Base-by-base conservation (phyloP, 1,284 basidiomycete species). In the Leucoagaricus sp. region DNA sequence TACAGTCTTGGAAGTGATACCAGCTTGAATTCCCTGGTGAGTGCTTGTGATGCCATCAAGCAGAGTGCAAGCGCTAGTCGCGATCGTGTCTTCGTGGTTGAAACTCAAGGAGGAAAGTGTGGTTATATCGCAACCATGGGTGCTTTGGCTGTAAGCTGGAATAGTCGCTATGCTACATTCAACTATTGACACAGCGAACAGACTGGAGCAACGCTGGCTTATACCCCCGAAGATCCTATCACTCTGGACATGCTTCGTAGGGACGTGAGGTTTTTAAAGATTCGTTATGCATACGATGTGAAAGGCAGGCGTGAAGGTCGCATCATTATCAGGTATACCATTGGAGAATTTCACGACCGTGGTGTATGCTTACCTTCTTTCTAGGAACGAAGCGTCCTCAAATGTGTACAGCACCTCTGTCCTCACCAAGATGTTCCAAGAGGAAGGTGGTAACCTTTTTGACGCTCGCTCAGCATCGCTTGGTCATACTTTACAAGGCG, bases 21-120 rank as follows among this genome's bases (percentile, higher is more conserved):
- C 31, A 93, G 91, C 69, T 78, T 99, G 79, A 98, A 98, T 69
- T 94, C 95, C 1, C 81, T 99, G n/a, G 94, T 98, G 36, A 91
- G 94, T 60, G 96, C 97, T 2, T 98, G 96, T 69, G 97, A 99
- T 74, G 89, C 95, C 29, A 97, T 99, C 75, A 97, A 96, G 77
- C 97, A 99, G 80, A 95, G 92, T 66, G 96, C 97, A 4, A 93
- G 91, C 50, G 96, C 96, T 5, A 96, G 93, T 65, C 77, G 96
- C 62, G 96, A 98, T 72, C 80, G 96, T 47, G 96, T 98, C 54
- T 99, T 99, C 70, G 91, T 99, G 1, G 94, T 99, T 25, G 96
- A 99, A 76, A 98, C 96, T 0, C 97, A 99, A 73, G 96, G 97
- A 55, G 96, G 96, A 33, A 89, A 89, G 74, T 97, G 93, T 70